A percentile compares a stretch with the other conserved stretches of the same genome.
Evolutionary conservation across 2,329 filamentous ascomycete genomes (phyloP).

Genomic region (Ascochyta rabiei): DNA sequence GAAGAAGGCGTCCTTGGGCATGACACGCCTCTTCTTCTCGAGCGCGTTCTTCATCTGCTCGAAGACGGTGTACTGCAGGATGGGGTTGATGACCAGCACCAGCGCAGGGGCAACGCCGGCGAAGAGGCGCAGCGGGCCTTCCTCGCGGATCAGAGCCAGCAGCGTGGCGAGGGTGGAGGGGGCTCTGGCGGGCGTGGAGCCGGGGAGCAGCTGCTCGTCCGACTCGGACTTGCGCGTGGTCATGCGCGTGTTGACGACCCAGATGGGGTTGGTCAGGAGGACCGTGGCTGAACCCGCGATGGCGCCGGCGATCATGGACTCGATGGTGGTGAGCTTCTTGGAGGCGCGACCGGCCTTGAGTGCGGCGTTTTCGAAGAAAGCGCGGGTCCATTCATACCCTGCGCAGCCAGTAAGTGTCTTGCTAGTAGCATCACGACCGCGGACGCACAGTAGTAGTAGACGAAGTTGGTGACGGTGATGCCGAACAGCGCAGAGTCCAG

Average conservation of each 20-base stretch:
- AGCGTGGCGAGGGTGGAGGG: slow-evolving; percentile 83
- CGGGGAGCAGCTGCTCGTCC: slow-evolving; percentile 47
- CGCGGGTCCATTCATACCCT: slow-evolving; percentile 94
- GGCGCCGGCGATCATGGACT: slow-evolving; percentile 94
- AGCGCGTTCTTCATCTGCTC: slow-evolving; percentile 95
- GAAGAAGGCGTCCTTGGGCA: slow-evolving; percentile 85
- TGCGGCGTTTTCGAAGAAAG: slow-evolving; percentile 82
- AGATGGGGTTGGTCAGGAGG: slow-evolving; percentile 96
- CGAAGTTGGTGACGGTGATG: slow-evolving; percentile 98
- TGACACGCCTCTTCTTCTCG: slow-evolving; percentile 78
- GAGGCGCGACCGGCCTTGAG: slow-evolving; percentile 72
- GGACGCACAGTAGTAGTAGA: slow-evolving; percentile 90
- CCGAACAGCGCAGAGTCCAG: slow-evolving; percentile 94
- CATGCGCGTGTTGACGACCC: slow-evolving; percentile 98
- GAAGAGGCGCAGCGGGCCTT: slow-evolving; percentile 86
- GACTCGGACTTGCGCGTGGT: slow-evolving; percentile 78
- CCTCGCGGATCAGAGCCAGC: slow-evolving; percentile 77
- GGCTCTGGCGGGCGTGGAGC: slow-evolving; percentile 56
- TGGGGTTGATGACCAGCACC: slow-evolving; percentile 95
- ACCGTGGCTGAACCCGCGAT: slow-evolving; percentile 94
- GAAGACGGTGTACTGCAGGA: slow-evolving; percentile 97
- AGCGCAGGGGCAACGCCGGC: slow-evolving; percentile 90
- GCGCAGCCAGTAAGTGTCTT: slow-evolving; percentile 8
- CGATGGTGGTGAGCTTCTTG: slow-evolving; percentile 85
- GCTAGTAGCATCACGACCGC: neutral